Conservation (phyloP, 345 rosid species). For the Sisymbrium altissimum region DNA sequence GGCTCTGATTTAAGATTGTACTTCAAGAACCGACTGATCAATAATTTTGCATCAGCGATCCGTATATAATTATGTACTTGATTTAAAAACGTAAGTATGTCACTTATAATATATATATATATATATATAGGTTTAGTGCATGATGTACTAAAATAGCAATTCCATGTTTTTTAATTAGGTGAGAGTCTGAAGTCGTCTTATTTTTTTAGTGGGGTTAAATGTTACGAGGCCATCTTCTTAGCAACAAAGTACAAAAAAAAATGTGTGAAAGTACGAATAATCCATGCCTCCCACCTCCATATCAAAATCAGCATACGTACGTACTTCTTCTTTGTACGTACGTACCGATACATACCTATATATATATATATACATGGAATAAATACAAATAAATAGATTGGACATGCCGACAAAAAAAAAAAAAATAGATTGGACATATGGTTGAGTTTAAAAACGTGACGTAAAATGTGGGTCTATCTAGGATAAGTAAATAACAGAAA, state of each 20-base stretch:
- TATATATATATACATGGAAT: no score
- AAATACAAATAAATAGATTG: not conserved
- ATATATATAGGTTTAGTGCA: not conserved
- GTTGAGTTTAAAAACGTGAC: not conserved
- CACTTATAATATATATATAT: not conserved
- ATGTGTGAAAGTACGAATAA: not conserved
- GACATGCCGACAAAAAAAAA: no score
- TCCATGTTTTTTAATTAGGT: not conserved
- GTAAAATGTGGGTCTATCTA: constrained; percentile 11
- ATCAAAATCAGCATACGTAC: constrained; percentile 11
- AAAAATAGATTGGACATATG: not conserved
- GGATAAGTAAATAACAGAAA: not conserved
- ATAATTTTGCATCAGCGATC: not conserved
- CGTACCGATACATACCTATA: not conserved
- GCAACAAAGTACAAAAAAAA: not conserved
- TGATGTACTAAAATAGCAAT: not conserved
- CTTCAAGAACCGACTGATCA: not conserved
- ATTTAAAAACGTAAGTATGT: not conserved
- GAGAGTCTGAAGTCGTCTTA: not conserved
- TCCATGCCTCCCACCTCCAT: constrained; percentile 10
- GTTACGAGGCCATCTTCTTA: not conserved
- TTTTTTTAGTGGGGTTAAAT: not conserved
- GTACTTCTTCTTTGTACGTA: constrained; percentile 1
- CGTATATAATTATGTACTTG: not conserved
- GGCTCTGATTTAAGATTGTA: constrained; percentile 2